Conservation (phyloP, 495 filamentous ascomycete genomes). For the Parachaetomium inaequale region DNA sequence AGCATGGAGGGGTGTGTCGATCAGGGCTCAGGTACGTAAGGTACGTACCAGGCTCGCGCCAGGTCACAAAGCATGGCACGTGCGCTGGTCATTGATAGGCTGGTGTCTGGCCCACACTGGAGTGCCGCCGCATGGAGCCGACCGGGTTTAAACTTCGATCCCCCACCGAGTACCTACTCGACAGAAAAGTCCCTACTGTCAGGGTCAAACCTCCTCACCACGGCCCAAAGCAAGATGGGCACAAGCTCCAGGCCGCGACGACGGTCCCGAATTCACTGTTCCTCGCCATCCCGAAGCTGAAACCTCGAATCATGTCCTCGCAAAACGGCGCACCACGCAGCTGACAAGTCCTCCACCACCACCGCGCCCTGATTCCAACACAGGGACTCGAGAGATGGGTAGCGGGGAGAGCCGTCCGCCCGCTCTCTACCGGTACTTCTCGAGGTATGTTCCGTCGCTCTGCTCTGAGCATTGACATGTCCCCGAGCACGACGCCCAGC, state of each 20-base stretch:
- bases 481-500: background rate
- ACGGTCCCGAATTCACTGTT: background rate
- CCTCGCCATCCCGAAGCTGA: background rate
- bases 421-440: background rate
- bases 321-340: background rate
- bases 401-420: background rate
- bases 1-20: no score
- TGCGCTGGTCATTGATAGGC: slow-evolving; percentile 11
- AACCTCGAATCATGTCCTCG: background rate
- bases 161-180: slow-evolving; percentile 25
- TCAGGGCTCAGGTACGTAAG: no score
- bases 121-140: slow-evolving; percentile 14
- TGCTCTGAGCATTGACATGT: background rate
- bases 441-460: slow-evolving; percentile 4
- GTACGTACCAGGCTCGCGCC: no score
- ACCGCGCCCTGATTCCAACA: no score
- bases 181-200: slow-evolving; percentile 20
- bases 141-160: slow-evolving; percentile 1
- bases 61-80: slow-evolving; percentile 17
- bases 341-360: background rate
- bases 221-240: background rate
- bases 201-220: background rate
- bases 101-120: slow-evolving; percentile 13
- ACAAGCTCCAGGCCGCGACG: background rate
- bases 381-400: background rate